Conservation (phyloP, 2,329 filamentous ascomycete genomes). For the Xylaria digitata region DNA sequence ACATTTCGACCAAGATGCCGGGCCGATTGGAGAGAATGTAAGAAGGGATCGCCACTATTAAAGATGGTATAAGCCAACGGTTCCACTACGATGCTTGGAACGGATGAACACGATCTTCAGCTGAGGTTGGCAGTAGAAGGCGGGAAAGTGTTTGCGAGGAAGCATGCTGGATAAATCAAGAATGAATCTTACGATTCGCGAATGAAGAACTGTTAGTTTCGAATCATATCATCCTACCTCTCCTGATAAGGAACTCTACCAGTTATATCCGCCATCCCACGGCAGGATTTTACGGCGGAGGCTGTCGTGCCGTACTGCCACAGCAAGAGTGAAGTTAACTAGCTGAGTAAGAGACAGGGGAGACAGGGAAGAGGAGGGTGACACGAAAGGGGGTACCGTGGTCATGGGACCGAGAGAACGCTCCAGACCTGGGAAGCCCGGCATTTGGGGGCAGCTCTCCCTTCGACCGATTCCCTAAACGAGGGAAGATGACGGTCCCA, state of each 20-base stretch:
- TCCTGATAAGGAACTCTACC: conserved; percentile 15
- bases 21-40: conserved; percentile 16
- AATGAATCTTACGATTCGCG: conserved; percentile 20
- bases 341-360: conserved; percentile 21
- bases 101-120: conserved; percentile 10
- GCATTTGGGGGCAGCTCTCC: conserved; percentile 20
- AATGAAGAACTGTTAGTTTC: conserved; percentile 11
- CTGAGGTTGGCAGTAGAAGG: conserved; percentile 11
- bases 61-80: conserved; percentile 5
- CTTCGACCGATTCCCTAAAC: conserved; percentile 16
- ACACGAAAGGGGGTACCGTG: conserved; percentile 28
- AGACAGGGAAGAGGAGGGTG: conserved; percentile 13
- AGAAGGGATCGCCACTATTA: background rate
- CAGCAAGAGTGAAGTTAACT: conserved; percentile 9
- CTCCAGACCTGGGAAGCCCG: conserved; percentile 30
- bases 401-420: conserved; percentile 36
- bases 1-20: background rate
- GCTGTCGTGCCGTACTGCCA: conserved; percentile 7
- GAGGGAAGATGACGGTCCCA: conserved; percentile 14
- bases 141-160: conserved; percentile 33
- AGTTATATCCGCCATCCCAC: conserved; percentile 16
- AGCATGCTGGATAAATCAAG: conserved; percentile 13
- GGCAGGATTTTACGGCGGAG: conserved; percentile 15
- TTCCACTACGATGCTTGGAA: conserved; percentile 1
- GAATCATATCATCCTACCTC: conserved; percentile 10